Conservation (phyloP, 2,329 filamentous ascomycete genomes). For the Didymella exigua region DNA sequence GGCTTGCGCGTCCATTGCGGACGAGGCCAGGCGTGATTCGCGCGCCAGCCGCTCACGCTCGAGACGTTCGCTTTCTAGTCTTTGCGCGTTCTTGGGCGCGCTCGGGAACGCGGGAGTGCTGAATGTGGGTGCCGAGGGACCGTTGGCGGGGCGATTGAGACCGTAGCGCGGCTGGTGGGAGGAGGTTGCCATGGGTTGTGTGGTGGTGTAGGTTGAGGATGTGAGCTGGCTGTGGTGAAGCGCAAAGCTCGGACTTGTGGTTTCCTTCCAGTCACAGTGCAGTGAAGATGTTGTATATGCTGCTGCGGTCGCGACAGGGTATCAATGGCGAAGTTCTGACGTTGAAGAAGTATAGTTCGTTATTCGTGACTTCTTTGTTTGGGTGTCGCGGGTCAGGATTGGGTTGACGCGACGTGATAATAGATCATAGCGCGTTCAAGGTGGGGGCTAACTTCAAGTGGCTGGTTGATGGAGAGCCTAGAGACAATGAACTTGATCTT, state of each 20-base stretch:
- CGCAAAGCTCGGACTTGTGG: background rate
- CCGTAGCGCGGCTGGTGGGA: constrained; percentile 61
- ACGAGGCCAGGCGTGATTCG: constrained; percentile 30
- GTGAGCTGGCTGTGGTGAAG: constrained; percentile 7
- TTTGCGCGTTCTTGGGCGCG: constrained; percentile 50
- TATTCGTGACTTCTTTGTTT: constrained; percentile 21
- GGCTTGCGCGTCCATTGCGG: constrained; percentile 52
- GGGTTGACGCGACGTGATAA: constrained; percentile 30
- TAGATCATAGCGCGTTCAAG: constrained; percentile 30
- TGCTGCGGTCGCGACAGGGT: background rate
- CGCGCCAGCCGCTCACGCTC: constrained; percentile 52
- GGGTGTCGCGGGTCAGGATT: constrained; percentile 16
- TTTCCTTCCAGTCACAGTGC: too few relatives aligned
- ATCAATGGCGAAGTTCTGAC: constrained; percentile 7
- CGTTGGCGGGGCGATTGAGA: constrained; percentile 48
- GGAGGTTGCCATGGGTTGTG: constrained; percentile 57
- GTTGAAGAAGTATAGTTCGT: background rate
- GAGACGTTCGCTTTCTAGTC: constrained; percentile 48
- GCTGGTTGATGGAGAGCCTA: constrained; percentile 6
- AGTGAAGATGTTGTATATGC: too few relatives aligned
- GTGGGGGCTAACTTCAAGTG: constrained; percentile 13
- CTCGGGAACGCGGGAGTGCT: constrained; percentile 48
- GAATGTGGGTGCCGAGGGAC: constrained; percentile 28
- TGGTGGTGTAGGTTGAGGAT: constrained; percentile 19
- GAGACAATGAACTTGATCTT: background rate